Evolutionary conservation across 805 yeast genomes (phyloP).

Genomic region (Lipomyces yamadae): DNA sequence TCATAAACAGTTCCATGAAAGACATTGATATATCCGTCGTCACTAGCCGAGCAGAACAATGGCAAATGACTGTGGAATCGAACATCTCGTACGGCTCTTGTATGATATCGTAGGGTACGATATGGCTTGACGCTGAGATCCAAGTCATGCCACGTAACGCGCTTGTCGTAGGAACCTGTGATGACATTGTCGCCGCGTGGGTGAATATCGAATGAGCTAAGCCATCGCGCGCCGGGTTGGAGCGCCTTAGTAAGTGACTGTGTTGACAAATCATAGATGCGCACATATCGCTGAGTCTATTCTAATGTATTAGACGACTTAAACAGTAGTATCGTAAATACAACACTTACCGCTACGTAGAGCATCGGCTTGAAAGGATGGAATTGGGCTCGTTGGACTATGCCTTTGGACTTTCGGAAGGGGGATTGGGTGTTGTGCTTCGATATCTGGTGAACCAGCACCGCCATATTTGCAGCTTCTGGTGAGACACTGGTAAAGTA

Average conservation of each 20-base stretch:
- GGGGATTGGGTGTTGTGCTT: constrained; percentile 96
- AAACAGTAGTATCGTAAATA: not conserved
- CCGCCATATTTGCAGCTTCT: constrained; percentile 84
- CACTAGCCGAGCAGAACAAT: constrained; percentile 90
- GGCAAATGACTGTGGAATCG: constrained; percentile 89
- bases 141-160: constrained; percentile 96
- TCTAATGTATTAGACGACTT: not conserved
- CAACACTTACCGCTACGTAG: constrained; percentile 62
- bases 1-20: constrained; percentile 97
- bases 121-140: constrained; percentile 89
- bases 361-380: constrained; percentile 95
- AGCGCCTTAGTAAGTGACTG: constrained; percentile 83
- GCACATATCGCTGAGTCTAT: constrained; percentile 81
- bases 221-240: constrained; percentile 95
- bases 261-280: constrained; percentile 86
- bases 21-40: constrained; percentile 90
- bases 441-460: constrained; percentile 90
- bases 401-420: constrained; percentile 88
- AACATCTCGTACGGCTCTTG: constrained; percentile 88
- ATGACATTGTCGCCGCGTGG: constrained; percentile 91
- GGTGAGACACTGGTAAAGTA: constrained; percentile 97
- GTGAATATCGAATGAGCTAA: constrained; percentile 87
- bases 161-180: constrained; percentile 91
- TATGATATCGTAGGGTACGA: constrained; percentile 93
- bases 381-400: constrained; percentile 93